Evolutionary conservation across 2,329 filamentous ascomycete species (phyloP).

Genomic region (Diaporthe longicolla): DNA sequence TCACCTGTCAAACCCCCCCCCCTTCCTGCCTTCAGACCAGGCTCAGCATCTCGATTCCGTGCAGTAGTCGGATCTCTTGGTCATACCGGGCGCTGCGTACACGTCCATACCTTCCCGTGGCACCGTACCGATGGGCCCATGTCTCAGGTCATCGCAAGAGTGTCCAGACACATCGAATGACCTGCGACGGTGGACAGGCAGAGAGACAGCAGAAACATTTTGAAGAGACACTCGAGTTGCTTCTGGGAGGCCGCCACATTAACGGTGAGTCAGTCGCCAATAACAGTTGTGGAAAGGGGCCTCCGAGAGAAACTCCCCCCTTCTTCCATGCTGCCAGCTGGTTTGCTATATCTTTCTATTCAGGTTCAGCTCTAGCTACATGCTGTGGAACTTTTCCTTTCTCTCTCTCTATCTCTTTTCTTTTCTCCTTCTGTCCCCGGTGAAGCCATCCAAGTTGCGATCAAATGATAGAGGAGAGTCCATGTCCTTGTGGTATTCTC

Average conservation of each 20-base stretch:
- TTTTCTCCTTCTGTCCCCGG: background rate
- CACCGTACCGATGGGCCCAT: background rate
- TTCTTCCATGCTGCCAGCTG: background rate
- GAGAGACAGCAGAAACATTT: background rate
- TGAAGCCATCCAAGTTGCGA: background rate
- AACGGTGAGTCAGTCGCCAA: background rate
- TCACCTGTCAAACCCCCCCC: background rate
- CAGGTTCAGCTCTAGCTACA: background rate
- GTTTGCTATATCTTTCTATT: background rate
- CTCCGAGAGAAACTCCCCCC: too few species aligned
- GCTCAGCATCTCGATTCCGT: slow-evolving; percentile 25
- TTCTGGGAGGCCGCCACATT: background rate
- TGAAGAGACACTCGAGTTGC: background rate
- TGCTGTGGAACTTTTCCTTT: too few species aligned
- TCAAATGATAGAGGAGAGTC: background rate
- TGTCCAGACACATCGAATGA: background rate
- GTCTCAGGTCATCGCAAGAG: background rate
- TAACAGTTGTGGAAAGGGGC: background rate
- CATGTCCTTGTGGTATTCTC: too few species aligned
- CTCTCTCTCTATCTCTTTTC: too few species aligned
- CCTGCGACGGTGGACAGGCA: background rate
- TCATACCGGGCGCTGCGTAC: background rate
- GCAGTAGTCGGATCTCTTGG: slow-evolving; percentile 5
- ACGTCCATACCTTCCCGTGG: background rate
- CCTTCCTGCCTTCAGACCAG: background rate